These are phyloP conservation scores for Coniophora puteana DNA, from an alignment of 1,284 basidiomycete genomes.

Conservation along the genomic window DNA sequence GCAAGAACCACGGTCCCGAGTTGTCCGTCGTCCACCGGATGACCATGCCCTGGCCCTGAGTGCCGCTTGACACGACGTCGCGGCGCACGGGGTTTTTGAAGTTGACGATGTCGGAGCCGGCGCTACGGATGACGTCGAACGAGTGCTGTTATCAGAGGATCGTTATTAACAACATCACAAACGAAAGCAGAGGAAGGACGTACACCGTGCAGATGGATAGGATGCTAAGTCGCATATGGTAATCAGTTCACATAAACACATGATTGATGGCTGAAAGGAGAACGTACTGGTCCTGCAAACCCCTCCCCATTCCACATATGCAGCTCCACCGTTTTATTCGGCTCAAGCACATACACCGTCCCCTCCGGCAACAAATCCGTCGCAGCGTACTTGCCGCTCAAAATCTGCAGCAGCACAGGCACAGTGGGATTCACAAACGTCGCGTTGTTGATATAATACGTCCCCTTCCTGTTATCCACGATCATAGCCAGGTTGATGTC, in stretches of 20 bases:
- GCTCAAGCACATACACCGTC: conserved; percentile 24
- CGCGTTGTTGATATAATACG: conserved; percentile 18
- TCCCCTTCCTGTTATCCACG: conserved; percentile 11
- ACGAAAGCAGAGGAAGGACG: conserved; percentile 1
- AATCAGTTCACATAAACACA: conserved; percentile 1
- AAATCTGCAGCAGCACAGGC: conserved; percentile 33
- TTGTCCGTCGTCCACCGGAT: conserved; percentile 36
- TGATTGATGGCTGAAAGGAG: background rate
- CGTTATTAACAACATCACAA: conserved; percentile 10
- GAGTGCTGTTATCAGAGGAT: no score
- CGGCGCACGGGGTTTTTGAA: conserved; percentile 36
- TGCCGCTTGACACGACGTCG: conserved; percentile 28
- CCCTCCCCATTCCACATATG: conserved; percentile 13
- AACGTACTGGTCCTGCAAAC: conserved; percentile 18
- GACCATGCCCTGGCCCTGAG: conserved; percentile 22
- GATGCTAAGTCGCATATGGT: conserved; percentile 24
- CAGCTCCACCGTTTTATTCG: conserved; percentile 32
- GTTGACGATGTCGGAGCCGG: conserved; percentile 28
- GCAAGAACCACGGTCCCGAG: conserved; percentile 39
- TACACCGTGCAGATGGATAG: conserved; percentile 27
- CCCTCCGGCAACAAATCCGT: conserved; percentile 24
- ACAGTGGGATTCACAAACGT: conserved; percentile 25
- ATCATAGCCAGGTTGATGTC: conserved; percentile 25
- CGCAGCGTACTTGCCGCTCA: conserved; percentile 28
- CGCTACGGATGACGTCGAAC: conserved; percentile 31